A percentile compares a stretch with the other conserved stretches of the same genome.
Conservation (phyloP, 2,329 filamentous ascomycete genomes). For the Mariannaea sp. region DNA sequence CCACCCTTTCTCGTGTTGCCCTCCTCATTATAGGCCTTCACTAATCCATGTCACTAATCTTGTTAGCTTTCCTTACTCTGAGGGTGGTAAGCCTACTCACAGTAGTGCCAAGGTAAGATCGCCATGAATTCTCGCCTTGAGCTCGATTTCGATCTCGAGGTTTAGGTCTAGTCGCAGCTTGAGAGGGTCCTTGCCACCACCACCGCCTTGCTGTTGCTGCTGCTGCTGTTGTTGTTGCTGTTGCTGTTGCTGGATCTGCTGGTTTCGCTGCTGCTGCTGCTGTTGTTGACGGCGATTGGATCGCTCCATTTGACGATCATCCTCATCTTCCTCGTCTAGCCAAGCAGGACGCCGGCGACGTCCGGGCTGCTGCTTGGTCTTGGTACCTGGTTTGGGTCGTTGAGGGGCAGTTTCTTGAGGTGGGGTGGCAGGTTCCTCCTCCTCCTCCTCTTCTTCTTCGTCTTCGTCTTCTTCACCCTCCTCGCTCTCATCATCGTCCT, state of each 20-base stretch:
- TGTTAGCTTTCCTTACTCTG: constrained; percentile 23
- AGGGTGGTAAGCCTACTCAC: constrained; percentile 47
- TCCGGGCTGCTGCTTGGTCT: constrained; percentile 19
- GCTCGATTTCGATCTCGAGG: constrained; percentile 80
- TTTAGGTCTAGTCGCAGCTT: constrained; percentile 79
- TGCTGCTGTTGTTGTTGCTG: constrained; percentile 29
- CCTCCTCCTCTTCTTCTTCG: constrained; percentile 33
- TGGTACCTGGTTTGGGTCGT: constrained; percentile 1
- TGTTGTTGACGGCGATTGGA: constrained; percentile 9
- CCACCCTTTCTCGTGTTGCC: not conserved
- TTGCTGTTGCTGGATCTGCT: constrained; percentile 26
- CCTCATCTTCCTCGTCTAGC: constrained; percentile 32
- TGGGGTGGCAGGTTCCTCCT: constrained; percentile 36
- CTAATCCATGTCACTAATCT: constrained; percentile 38
- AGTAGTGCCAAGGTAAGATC: constrained; percentile 77
- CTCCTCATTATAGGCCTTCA: constrained; percentile 17
- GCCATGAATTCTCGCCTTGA: constrained; percentile 85
- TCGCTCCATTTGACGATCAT: constrained; percentile 2
- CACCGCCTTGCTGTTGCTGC: constrained; percentile 24
- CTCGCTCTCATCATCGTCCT: constrained; percentile 27
- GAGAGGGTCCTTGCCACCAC: constrained; percentile 46
- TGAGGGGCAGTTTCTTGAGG: constrained; percentile 16
- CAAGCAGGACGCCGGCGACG: constrained; percentile 29
- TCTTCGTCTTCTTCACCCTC: constrained; percentile 24
- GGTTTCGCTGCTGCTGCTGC: constrained; percentile 27